These are phyloP conservation scores for Secale cereale DNA, from an alignment of 176 grass and related monocot genomes.

Conservation along the genomic window DNA sequence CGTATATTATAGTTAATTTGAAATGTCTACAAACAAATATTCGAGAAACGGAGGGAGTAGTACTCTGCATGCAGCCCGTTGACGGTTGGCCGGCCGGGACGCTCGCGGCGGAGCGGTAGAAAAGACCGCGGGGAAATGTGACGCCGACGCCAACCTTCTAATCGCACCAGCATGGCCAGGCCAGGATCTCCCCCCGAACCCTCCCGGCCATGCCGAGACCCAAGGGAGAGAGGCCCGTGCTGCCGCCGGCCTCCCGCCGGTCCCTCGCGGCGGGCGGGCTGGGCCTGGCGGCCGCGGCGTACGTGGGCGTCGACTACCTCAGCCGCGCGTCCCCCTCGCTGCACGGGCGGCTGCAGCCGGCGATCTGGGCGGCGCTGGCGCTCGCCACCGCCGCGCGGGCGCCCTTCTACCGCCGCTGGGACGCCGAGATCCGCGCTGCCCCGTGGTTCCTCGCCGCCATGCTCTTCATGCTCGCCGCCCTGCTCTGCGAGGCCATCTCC, in stretches of 20 bases:
- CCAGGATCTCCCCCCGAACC: neutral
- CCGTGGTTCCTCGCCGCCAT: slow-evolving; percentile 68
- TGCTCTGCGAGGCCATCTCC: slow-evolving; percentile 75
- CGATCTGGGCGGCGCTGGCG: slow-evolving; percentile 68
- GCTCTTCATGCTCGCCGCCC: slow-evolving; percentile 60
- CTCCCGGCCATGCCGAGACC: slow-evolving; percentile 23
- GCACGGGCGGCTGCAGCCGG: slow-evolving; percentile 68
- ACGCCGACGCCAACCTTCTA: neutral
- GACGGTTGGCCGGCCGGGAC: too few species aligned
- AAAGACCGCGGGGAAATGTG: neutral
- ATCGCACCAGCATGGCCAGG: neutral
- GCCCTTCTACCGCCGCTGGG: slow-evolving; percentile 79
- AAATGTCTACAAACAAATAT: too few species aligned
- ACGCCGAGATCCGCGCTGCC: slow-evolving; percentile 61
- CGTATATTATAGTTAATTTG: too few species aligned
- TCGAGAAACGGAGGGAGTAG: too few species aligned
- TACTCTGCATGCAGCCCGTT: neutral
- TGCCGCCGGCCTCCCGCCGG: slow-evolving; percentile 7
- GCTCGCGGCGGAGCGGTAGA: too few species aligned
- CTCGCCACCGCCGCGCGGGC: slow-evolving; percentile 48
- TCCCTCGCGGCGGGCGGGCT: slow-evolving; percentile 15
- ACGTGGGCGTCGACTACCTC: slow-evolving; percentile 67
- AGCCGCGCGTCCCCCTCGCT: slow-evolving; percentile 45
- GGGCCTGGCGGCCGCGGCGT: slow-evolving; percentile 52
- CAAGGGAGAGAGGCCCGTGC: slow-evolving; percentile 9